These are phyloP conservation scores for Colletotrichum phormii DNA, from an alignment of 2,329 filamentous ascomycete species.

Conservation along the genomic window DNA sequence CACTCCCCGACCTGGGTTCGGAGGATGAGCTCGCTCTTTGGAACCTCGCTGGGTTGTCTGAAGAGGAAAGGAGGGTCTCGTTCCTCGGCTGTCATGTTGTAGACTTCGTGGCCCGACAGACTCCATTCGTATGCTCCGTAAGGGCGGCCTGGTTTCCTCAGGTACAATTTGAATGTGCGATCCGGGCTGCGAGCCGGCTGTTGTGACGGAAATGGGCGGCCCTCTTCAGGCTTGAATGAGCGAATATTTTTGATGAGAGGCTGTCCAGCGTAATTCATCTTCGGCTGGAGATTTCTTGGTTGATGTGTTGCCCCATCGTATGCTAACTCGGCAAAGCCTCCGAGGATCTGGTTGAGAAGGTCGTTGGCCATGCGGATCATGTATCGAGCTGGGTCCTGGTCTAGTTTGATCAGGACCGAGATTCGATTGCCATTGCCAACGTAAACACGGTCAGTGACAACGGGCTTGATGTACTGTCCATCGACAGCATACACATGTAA, in stretches of 20 bases:
- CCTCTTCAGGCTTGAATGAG: constrained; percentile 8
- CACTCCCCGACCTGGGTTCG: not conserved
- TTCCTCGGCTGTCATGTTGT: constrained; percentile 1
- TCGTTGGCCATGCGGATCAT: constrained; percentile 44
- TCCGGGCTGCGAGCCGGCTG: not conserved
- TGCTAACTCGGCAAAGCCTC: constrained; percentile 3
- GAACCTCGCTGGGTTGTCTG: not conserved
- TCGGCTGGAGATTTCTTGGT: not conserved
- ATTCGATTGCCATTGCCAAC: constrained; percentile 53
- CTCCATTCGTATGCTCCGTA: constrained; percentile 21
- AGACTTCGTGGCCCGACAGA: not conserved
- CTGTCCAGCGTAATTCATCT: constrained; percentile 16
- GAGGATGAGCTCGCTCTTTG: not conserved
- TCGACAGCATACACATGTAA: constrained; percentile 57
- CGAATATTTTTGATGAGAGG: not conserved
- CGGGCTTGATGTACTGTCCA: constrained; percentile 53
- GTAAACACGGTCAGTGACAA: constrained; percentile 24
- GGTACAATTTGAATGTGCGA: not conserved
- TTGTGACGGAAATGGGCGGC: not conserved
- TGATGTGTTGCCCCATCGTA: not conserved
- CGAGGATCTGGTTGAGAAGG: constrained; percentile 13
- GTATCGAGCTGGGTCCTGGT: constrained; percentile 50
- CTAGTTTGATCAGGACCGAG: constrained; percentile 54
- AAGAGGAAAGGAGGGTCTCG: constrained; percentile 2
- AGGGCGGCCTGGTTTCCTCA: constrained; percentile 18